Evolutionary conservation across 169 alveolate species (phyloP), one percentile per base, ranked within the genome.

Genomic region (Babesia gibsoni): DNA sequence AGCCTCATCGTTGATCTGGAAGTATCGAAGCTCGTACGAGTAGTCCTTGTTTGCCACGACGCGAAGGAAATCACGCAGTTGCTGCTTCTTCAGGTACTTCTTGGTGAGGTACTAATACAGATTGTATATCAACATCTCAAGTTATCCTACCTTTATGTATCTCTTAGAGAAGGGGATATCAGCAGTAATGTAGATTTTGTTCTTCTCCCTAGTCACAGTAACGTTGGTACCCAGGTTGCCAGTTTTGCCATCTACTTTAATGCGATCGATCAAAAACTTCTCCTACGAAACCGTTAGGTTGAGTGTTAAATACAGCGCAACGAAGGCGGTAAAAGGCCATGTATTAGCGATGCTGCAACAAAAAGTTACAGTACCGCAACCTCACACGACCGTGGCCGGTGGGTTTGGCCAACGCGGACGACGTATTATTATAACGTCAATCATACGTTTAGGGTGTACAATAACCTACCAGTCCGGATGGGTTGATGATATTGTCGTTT

Each of bases 141-240:
- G 10, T 0, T 25, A 12, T 42, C 89, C 30, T 45, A 91, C 95
- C 88, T 93, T 93, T 52, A 97, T 83, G 94, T 96, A 96, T 61
- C 99, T 90, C 95, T 97, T 97, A 61, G 99, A 94, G 94, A 97
- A 96, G 27, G 99, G 99, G 54, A 95, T 88, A 69, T 91, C 97
- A 43, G 97, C 95, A n/a, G 94, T 87, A 37, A 97, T 93, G 75
- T 74, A 87, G 70, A 96, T 91, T 87, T 93, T 93, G 68, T 89
- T 84, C 70, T 91, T 92, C 50, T 96, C 98, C 43, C 96, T 83
- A 83, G 93, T 64, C 36, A 95, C 93, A 65, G 89, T 88, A 49
- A 95, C 92, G 66, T 89, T 91, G 42, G 92, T 93, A 25, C 99
- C 98, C 39, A 97, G 90, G 84, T 96, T 96, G 72, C 98, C 98